A percentile compares a stretch with the other conserved stretches of the same genome.
Conservation (phyloP, 148 eudicot genomes). For the Silene conica region DNA sequence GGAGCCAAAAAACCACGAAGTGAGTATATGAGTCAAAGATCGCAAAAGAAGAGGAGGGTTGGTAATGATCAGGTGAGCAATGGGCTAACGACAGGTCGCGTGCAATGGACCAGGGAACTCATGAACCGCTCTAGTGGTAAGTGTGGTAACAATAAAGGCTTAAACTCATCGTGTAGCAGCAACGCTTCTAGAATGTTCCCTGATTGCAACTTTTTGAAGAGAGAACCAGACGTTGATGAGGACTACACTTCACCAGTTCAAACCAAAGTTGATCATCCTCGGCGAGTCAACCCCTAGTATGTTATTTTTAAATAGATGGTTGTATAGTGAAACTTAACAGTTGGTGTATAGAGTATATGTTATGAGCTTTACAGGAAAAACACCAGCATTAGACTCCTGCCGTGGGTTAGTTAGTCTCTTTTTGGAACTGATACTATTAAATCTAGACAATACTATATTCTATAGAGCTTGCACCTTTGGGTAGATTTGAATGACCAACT, state of each 20-base stretch:
- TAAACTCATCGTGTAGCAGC: slow-evolving; percentile 24
- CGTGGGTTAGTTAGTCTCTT: no score
- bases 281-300: not conserved
- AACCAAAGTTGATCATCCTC: not conserved
- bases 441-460: no score
- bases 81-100: not conserved
- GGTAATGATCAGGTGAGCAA: not conserved
- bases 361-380: no score
- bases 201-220: not conserved
- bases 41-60: not conserved
- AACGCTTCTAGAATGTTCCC: slow-evolving; percentile 13
- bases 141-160: slow-evolving; percentile 13
- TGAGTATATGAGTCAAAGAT: not conserved
- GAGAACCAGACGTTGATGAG: slow-evolving; percentile 15
- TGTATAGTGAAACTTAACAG: no score
- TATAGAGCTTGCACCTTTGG: no score
- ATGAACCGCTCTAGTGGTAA: not conserved
- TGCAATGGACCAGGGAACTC: not conserved
- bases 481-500: no score
- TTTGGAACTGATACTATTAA: no score
- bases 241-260: slow-evolving; percentile 15
- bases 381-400: no score
- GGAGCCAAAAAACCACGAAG: not conserved
- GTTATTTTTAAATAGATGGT: no score
- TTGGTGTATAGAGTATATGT: no score